phyloP scores from a whole-genome alignment of 495 filamentous ascomycete genomes.

The Xeromyces bisporus region DNA sequence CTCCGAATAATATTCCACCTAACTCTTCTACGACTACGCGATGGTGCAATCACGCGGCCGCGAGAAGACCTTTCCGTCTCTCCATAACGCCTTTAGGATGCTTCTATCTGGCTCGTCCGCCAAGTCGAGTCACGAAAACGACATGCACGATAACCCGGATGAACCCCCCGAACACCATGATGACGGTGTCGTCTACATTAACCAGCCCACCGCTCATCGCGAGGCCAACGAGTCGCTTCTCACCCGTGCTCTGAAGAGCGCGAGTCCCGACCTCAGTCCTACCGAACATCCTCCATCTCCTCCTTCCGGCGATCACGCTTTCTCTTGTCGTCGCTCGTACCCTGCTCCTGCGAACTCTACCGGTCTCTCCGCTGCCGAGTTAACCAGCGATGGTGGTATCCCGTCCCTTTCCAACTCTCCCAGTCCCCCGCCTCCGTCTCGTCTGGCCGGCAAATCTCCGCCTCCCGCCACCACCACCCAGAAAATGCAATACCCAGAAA shows the following conservation, averaged over 20 bases:
- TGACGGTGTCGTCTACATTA: constrained; percentile 18
- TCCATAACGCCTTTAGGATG: neutral
- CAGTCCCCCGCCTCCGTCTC: constrained; percentile 56
- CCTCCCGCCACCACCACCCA: constrained; percentile 7
- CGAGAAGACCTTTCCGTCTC: neutral
- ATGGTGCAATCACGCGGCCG: neutral
- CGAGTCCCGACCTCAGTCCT: constrained; percentile 35
- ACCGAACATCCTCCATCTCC: constrained; percentile 18
- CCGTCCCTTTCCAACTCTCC: constrained; percentile 75
- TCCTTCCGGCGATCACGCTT: constrained; percentile 20
- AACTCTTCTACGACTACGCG: no score
- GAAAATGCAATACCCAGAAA: constrained; percentile 14
- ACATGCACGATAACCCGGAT: constrained; percentile 38
- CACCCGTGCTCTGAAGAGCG: constrained; percentile 54
- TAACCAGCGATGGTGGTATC: constrained; percentile 80
- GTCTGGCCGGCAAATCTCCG: constrained; percentile 11
- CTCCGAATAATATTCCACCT: no score
- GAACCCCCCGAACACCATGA: constrained; percentile 21
- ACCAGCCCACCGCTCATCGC: constrained; percentile 19
- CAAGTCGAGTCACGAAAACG: constrained; percentile 11
- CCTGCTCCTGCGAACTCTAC: constrained; percentile 59
- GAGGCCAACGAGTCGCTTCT: constrained; percentile 57
- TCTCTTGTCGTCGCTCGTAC: constrained; percentile 39
- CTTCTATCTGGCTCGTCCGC: neutral
- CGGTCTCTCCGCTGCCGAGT: constrained; percentile 62